Base-by-base conservation (phyloP, 768 basidiomycete species). In the Tulasnella sp. region DNA sequence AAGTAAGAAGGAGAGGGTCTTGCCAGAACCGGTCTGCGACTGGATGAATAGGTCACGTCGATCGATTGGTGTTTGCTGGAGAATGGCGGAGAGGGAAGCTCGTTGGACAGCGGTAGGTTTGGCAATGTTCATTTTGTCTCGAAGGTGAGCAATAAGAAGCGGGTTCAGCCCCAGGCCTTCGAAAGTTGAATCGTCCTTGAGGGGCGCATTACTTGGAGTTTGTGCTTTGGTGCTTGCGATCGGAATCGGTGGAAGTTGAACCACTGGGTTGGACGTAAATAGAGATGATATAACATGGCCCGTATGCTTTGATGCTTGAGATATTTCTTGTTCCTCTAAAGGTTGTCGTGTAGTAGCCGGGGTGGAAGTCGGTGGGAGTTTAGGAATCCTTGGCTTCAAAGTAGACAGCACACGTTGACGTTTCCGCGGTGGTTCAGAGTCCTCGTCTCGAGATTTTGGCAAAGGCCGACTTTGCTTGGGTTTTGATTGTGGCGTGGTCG, bases 11-110 rank as follows among this genome's bases (percentile, higher is more conserved):
- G 95, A 87, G 29, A 98, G 82, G 0, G 95, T 98, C 81, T 98
- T 98, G 78, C 96, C 96, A 0, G 95, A 98, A 71, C 96, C 96
- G 9, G 96, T 98, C 79, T 98, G 95, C 14, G 94, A 92, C 80
- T 97, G 95, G 71, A 98, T 92, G 80, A 97, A 95, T 16, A 91
- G 86, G 80, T 96, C 94, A 73, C 90, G 84, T 65, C 82, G 81
- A 34, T 70, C 14, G 62, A 34, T 40, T 41, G 5, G 62, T 11
- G 17, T 35, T 29, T 35, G 35, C 12, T 74, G 69, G 3, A 91
- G 84, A 52, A 98, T 83, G n/a, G 89, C 79, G 6, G 86, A 84
- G 14, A 90, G 81, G 11, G 84, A 84, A 8, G 89, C 87, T 73
- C 90, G 85, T 80, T 98, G 96, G 74, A 97, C 94, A 11, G 91